Conservation (phyloP, 345 rosid genomes). For the Acer negundo region DNA sequence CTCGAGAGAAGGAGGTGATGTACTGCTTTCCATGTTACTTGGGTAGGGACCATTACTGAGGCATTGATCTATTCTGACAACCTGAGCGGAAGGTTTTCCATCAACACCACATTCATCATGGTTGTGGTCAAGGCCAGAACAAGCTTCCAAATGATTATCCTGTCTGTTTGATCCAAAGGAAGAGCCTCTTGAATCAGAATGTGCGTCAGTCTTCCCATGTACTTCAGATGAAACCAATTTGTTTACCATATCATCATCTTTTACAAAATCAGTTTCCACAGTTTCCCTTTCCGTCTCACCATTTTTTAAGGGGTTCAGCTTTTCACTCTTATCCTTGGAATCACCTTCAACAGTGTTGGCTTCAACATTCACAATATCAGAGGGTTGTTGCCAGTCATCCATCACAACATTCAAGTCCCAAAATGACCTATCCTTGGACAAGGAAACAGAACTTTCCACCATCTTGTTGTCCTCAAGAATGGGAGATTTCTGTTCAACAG, state of each 20-base stretch:
- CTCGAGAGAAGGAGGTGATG: neutral
- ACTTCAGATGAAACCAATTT: slow-evolving; percentile 28
- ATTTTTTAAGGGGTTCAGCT: slow-evolving; percentile 6
- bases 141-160: slow-evolving; percentile 21
- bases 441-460: slow-evolving; percentile 19
- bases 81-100: neutral
- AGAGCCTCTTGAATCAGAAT: slow-evolving; percentile 1
- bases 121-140: slow-evolving; percentile 5
- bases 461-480: slow-evolving; percentile 14
- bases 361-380: slow-evolving; percentile 29
- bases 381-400: slow-evolving; percentile 55
- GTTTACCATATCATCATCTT: slow-evolving; percentile 6
- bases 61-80: neutral
- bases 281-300: slow-evolving; percentile 9
- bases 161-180: slow-evolving; percentile 11
- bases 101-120: slow-evolving; percentile 10
- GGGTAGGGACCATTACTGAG: neutral
- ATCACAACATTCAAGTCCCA: slow-evolving; percentile 55
- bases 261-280: slow-evolving; percentile 6
- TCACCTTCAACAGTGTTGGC: slow-evolving; percentile 2
- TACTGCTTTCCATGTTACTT: neutral
- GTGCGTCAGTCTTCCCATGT: neutral
- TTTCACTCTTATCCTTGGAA: neutral
- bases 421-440: slow-evolving; percentile 32
- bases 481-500: slow-evolving; percentile 20